Evolutionary conservation across 1,284 basidiomycete genomes (phyloP), one percentile per base, ranked within the genome.

Genomic region (Microbotryomycetes sp.): DNA sequence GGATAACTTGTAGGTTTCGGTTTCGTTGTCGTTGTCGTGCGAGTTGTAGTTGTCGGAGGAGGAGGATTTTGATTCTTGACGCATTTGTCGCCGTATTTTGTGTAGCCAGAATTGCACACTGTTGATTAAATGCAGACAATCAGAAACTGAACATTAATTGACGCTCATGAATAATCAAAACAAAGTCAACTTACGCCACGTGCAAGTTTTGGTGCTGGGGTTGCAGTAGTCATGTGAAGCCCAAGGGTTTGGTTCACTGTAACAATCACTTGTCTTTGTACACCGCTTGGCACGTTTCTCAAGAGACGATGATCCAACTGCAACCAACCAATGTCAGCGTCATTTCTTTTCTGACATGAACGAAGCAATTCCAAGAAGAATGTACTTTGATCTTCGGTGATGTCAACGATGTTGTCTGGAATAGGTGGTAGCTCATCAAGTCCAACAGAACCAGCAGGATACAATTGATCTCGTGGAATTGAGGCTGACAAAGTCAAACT

Each of bases 1-100:
- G n/a, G 46, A n/a, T 9, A 56, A 49, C 48, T 46, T 54, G 23
- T 36, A 54, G 23, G 54, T 58, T 4, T 52, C 31, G 22, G 56
- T 26, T 45, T 52, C 36, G 9, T 42, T 12, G 36, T 19, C 36
- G 36, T 42, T 19, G 36, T 42, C 19, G 36, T 42, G 12, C 12
- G 9, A 42, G 36, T 19, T 19, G 9, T 42, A 9, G 36, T 42
- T 9, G 36, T 42, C 12, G 36, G 9, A 9, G 36, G 12, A 9
- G 36, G 36, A 19, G 36, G 36, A 42, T 42, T 42, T 19, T 12
- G 12, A 19, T 42, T 42, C 36, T 42, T 42, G 36, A 42, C 36
- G 36, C 36, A 42, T 19, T 42, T 42, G 36, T 42, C 36, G 36
- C 36, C 36, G 19, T 42, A 42, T 19, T 42, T 42, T 9, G 36